Percentiles rank a stretch among this genome's conserved stretches.
Conservation (phyloP, 2,329 filamentous ascomycete genomes). For the Neoscytalidium dimidiatum region DNA sequence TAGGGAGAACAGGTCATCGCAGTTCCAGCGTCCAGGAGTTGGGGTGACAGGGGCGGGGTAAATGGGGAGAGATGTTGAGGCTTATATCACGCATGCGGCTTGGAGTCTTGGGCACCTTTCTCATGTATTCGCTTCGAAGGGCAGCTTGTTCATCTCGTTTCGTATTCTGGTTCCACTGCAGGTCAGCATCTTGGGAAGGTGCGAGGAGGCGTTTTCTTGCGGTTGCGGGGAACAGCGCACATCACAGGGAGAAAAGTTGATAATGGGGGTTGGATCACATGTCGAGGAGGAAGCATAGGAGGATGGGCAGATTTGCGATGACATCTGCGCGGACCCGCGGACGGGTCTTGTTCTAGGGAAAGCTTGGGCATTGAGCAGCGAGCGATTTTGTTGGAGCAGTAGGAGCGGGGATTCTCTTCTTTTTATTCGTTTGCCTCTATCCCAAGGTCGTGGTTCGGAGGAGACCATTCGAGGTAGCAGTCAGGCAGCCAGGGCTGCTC, state of each 20-base stretch:
- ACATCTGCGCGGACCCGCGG: not conserved
- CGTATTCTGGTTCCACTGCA: slow-evolving; percentile 6
- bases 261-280: slow-evolving; percentile 14
- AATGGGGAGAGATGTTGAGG: not conserved
- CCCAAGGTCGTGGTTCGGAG: not conserved
- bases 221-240: not conserved
- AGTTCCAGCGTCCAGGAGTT: slow-evolving; percentile 35
- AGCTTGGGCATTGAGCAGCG: slow-evolving; percentile 12
- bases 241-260: slow-evolving; percentile 12
- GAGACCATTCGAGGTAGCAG: not conserved
- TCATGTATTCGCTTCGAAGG: slow-evolving; percentile 13
- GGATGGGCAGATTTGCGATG: slow-evolving; percentile 9
- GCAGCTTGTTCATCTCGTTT: slow-evolving; percentile 4
- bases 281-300: slow-evolving; percentile 1
- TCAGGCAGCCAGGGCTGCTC: not conserved
- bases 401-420: not conserved
- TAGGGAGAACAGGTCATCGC: slow-evolving; percentile 35
- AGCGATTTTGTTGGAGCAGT: slow-evolving; percentile 8
- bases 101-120: slow-evolving; percentile 16
- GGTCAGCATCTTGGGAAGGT: slow-evolving; percentile 17
- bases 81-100: slow-evolving; percentile 10
- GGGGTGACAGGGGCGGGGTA: slow-evolving; percentile 20
- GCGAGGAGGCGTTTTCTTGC: slow-evolving; percentile 15
- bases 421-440: slow-evolving; percentile 3
- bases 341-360: slow-evolving; percentile 14